A percentile compares a stretch with the other conserved stretches of the same genome.
These are phyloP conservation scores for Phlyctochytrium bullatum DNA, from an alignment of 192 early-diverging fungal genomes.

Conservation along the genomic window DNA sequence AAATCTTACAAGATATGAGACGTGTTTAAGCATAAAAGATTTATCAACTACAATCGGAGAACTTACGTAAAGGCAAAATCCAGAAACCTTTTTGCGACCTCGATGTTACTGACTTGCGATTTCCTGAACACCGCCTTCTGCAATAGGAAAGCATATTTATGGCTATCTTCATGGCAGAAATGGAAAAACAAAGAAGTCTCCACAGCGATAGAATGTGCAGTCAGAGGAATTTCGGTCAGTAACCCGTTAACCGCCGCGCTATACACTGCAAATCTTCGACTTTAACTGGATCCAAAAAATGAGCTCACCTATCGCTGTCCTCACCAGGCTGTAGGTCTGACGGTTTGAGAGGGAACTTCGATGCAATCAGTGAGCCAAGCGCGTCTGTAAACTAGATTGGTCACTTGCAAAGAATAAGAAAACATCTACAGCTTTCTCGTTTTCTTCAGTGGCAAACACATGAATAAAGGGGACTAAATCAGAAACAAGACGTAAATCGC, in stretches of 20 bases:
- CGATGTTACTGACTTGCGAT: too few species aligned
- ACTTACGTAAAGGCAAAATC: too few species aligned
- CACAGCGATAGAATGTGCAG: conserved; percentile 34
- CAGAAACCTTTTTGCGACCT: too few species aligned
- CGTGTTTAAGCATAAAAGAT: too few species aligned
- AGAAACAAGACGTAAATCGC: too few species aligned
- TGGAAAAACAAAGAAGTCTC: conserved; percentile 52
- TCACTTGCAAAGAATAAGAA: background rate
- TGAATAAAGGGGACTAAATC: background rate
- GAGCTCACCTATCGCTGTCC: conserved; percentile 3
- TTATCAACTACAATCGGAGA: too few species aligned
- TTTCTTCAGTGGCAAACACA: background rate
- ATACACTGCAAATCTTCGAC: conserved; percentile 60
- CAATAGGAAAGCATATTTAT: conserved; percentile 39
- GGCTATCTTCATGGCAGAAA: conserved; percentile 52
- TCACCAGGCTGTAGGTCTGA: background rate
- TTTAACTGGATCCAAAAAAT: background rate
- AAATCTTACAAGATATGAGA: too few species aligned
- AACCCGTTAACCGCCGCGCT: conserved; percentile 52
- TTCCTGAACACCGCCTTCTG: too few species aligned
- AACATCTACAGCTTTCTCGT: background rate
- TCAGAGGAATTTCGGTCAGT: conserved; percentile 41
- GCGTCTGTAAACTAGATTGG: background rate
- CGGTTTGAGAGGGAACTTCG: background rate
- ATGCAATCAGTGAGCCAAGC: background rate